Percentiles rank a stretch among this genome's conserved stretches.
These are phyloP conservation scores for Trametes elegans DNA, from an alignment of 768 basidiomycete genomes.

Conservation along the genomic window DNA sequence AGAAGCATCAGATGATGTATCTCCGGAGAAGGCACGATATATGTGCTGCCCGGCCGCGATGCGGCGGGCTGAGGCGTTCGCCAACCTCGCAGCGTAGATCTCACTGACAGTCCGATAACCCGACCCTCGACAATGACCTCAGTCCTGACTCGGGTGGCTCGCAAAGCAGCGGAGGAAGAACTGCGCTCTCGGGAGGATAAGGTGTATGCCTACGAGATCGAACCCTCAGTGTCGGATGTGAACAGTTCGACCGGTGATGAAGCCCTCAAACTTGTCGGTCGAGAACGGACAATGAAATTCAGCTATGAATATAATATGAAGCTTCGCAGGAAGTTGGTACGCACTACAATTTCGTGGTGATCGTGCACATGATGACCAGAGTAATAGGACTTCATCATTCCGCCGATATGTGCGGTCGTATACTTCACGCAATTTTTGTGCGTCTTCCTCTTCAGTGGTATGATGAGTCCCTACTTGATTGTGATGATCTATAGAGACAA, in stretches of 20 bases:
- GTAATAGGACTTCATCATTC: constrained; percentile 49
- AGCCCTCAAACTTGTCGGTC: constrained; percentile 57
- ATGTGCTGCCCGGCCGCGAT: neutral
- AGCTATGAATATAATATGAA: constrained; percentile 60
- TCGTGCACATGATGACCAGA: neutral
- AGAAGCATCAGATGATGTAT: neutral
- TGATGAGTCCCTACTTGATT: neutral
- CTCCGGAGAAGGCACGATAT: constrained; percentile 5
- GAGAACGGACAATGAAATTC: constrained; percentile 48
- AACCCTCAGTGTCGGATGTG: constrained; percentile 24
- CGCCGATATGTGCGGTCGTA: constrained; percentile 58
- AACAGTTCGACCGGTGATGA: constrained; percentile 51
- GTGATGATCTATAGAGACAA: constrained; percentile 60
- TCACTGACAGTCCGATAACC: no score
- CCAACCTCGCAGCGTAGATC: no score
- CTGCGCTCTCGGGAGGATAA: constrained; percentile 15
- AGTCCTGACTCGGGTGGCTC: constrained; percentile 10
- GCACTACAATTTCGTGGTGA: constrained; percentile 7
- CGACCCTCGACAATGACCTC: constrained; percentile 17
- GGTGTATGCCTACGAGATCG: constrained; percentile 16
- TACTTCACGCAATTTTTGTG: constrained; percentile 70
- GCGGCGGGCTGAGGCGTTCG: neutral
- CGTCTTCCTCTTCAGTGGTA: constrained; percentile 14
- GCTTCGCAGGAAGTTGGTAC: constrained; percentile 57
- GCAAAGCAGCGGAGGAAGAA: constrained; percentile 11